Evolutionary conservation across 768 basidiomycete species (phyloP).

Genomic region (Suillus sp.): DNA sequence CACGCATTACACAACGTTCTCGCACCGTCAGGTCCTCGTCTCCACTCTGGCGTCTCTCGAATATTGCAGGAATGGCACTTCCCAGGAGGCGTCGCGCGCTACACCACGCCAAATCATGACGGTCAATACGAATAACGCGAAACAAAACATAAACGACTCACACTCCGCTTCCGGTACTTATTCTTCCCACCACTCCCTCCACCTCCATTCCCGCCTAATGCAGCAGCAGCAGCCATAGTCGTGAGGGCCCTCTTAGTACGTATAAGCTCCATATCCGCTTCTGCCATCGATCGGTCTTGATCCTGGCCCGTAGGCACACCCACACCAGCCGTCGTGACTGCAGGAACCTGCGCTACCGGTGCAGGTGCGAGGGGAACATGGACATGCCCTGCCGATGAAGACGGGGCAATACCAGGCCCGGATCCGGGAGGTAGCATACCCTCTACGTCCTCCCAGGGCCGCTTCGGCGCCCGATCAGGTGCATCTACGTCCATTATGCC

Average conservation of each 20-base stretch:
- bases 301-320: conserved; percentile 8
- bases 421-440: conserved; percentile 25
- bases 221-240: conserved; percentile 57
- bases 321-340: not conserved
- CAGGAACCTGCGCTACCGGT: not conserved
- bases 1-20: conserved; percentile 85
- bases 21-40: conserved; percentile 82
- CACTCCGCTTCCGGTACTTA: conserved; percentile 85
- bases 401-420: not conserved
- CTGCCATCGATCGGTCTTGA: conserved; percentile 62
- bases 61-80: conserved; percentile 90
- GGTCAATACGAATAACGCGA: conserved; percentile 17
- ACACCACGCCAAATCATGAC: conserved; percentile 32
- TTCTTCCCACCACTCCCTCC: conserved; percentile 48
- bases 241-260: conserved; percentile 76
- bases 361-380: not conserved
- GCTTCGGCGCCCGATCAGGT: conserved; percentile 66
- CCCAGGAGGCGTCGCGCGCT: conserved; percentile 85
- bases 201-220: conserved; percentile 38
- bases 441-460: conserved; percentile 75
- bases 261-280: conserved; percentile 85
- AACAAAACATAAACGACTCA: conserved; percentile 43
- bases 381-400: not conserved
- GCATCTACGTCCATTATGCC: conserved; percentile 29
- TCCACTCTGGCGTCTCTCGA: conserved; percentile 87